Evolutionary conservation across 192 early-diverging fungal species (phyloP).

Genomic region (Obelidium mucronatum): DNA sequence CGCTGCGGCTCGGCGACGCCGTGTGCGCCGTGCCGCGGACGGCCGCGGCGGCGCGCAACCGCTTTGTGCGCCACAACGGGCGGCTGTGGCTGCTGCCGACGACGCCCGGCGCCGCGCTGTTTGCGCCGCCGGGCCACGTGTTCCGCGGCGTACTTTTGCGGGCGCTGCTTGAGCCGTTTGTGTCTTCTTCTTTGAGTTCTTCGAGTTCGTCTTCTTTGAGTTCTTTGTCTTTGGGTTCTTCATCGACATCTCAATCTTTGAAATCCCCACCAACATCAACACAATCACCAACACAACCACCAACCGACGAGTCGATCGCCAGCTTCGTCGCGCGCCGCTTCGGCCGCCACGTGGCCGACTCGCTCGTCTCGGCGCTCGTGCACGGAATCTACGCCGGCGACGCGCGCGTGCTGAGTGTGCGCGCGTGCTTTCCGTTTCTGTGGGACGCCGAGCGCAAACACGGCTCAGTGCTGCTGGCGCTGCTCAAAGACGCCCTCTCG

Average conservation of each 20-base stretch:
- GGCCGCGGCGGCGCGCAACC: slow-evolving; percentile 79
- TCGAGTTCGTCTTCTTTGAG: too few species aligned
- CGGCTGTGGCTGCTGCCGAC: slow-evolving; percentile 74
- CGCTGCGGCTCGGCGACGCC: slow-evolving; percentile 64
- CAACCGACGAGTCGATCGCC: slow-evolving; percentile 87
- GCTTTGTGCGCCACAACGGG: slow-evolving; percentile 80
- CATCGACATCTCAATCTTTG: too few species aligned
- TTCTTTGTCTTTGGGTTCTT: too few species aligned
- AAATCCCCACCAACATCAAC: too few species aligned
- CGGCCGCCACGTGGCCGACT: slow-evolving; percentile 74
- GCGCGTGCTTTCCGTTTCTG: slow-evolving; percentile 74
- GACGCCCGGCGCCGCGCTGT: slow-evolving; percentile 45
- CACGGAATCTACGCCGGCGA: slow-evolving; percentile 97
- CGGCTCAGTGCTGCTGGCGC: slow-evolving; percentile 41
- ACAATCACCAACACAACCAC: slow-evolving; percentile 53
- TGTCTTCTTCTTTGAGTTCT: too few species aligned
- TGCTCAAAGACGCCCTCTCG: slow-evolving; percentile 17
- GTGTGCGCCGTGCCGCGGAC: slow-evolving; percentile 67
- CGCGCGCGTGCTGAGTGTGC: slow-evolving; percentile 74
- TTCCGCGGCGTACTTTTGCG: slow-evolving; percentile 65
- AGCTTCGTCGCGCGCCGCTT: slow-evolving; percentile 83
- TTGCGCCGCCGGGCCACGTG: slow-evolving; percentile 42
- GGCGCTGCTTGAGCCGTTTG: slow-evolving; percentile 68
- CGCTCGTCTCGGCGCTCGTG: slow-evolving; percentile 85
- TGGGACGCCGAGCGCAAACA: slow-evolving; percentile 60